These are phyloP conservation scores for Trichomonas vaginalis DNA, from an alignment of 208 protist species.

Conservation along the genomic window DNA sequence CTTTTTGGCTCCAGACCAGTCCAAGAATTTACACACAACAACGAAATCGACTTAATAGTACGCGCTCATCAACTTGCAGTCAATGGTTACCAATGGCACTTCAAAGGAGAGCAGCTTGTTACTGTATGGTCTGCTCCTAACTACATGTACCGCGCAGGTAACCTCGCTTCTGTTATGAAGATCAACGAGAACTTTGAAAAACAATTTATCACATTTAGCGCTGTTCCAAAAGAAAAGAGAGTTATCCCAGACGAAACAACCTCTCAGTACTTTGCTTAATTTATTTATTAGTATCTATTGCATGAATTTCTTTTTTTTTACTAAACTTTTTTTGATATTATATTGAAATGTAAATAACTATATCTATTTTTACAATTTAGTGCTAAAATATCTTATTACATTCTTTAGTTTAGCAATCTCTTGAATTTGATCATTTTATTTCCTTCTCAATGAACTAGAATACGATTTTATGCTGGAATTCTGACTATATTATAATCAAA, in stretches of 20 bases:
- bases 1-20: constrained; percentile 54
- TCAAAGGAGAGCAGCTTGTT: constrained; percentile 55
- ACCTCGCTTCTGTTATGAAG: constrained; percentile 43
- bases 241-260: background rate
- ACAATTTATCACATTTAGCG: constrained; percentile 76
- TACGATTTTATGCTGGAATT: no score
- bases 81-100: constrained; percentile 64
- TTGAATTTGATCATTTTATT: no score
- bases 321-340: no score
- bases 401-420: no score
- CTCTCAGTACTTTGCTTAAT: background rate
- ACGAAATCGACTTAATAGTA: constrained; percentile 57
- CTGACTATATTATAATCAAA: no score
- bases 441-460: no score
- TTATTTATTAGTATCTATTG: background rate
- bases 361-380: no score
- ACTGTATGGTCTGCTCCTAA: constrained; percentile 75
- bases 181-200: constrained; percentile 80
- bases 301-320: no score
- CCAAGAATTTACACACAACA: constrained; percentile 52
- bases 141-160: constrained; percentile 37
- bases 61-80: constrained; percentile 65
- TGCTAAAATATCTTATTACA: no score
- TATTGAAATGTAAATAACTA: no score
- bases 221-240: constrained; percentile 56